Conservation (phyloP, 1,284 basidiomycete species). For the Gymnopus androsaceus region DNA sequence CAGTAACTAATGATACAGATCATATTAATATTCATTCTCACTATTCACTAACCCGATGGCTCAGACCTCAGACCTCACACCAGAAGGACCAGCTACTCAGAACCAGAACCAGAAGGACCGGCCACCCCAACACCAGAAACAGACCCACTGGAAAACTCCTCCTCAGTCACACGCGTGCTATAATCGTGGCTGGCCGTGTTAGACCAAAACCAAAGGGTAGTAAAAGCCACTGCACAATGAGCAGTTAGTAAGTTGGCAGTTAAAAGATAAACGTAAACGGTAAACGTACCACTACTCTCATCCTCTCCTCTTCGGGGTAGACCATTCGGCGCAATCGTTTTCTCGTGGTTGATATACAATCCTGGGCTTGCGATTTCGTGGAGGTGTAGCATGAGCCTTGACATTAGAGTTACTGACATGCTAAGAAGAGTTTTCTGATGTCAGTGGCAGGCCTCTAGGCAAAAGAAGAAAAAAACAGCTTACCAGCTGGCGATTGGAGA, state of each 20-base stretch:
- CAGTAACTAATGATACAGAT: no score
- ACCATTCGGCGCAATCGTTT: neutral
- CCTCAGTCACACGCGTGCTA: no score
- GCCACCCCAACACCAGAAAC: neutral
- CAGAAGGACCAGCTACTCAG: no score
- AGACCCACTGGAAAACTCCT: no score
- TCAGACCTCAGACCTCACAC: no score
- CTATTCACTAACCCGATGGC: no score
- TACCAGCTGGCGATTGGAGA: conserved; percentile 9
- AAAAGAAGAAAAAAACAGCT: neutral
- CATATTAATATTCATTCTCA: neutral
- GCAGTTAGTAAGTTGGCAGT: neutral
- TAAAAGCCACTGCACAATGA: neutral
- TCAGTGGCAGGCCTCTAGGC: neutral
- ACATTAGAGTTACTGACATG: conserved; percentile 5
- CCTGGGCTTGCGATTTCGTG: conserved; percentile 4
- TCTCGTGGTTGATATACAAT: neutral
- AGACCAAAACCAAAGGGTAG: neutral
- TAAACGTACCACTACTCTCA: neutral
- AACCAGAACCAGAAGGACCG: neutral
- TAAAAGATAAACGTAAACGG: neutral
- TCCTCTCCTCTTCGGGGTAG: neutral
- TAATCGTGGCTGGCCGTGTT: no score
- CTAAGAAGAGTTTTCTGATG: neutral
- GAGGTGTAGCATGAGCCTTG: conserved; percentile 4